phyloP scores from a whole-genome alignment of 352 stramenopile species.

The Phytophthora syringae region DNA sequence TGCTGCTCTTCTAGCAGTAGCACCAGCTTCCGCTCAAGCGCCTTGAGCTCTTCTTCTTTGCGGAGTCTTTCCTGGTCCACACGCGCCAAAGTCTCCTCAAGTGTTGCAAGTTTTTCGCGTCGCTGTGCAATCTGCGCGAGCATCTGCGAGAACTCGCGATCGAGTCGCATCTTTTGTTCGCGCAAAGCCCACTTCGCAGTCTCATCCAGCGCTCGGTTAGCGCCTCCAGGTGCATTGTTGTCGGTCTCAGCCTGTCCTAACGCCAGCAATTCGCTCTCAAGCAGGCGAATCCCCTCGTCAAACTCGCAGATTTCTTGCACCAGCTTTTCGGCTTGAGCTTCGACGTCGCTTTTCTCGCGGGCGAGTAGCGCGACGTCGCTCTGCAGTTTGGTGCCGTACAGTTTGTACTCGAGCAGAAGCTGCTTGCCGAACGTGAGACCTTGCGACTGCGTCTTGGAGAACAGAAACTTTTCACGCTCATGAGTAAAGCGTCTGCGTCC shows the following conservation, averaged over 20 bases:
- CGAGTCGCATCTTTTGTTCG: slow-evolving; percentile 95
- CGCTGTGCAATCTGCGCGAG: slow-evolving; percentile 93
- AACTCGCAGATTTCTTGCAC: slow-evolving; percentile 95
- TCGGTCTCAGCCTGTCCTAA: slow-evolving; percentile 93
- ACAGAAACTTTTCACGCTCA: slow-evolving; percentile 95
- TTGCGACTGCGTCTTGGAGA: slow-evolving; percentile 93
- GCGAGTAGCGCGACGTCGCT: slow-evolving; percentile 93
- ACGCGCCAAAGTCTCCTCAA: slow-evolving; percentile 89
- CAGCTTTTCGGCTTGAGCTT: slow-evolving; percentile 89
- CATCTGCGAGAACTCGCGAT: slow-evolving; percentile 95
- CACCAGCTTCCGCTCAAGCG: slow-evolving; percentile 94
- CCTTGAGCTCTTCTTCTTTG: slow-evolving; percentile 95
- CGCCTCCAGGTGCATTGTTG: slow-evolving; percentile 46
- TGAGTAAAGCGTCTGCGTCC: slow-evolving; percentile 76
- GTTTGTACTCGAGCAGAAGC: slow-evolving; percentile 96
- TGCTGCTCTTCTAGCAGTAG: slow-evolving; percentile 96
- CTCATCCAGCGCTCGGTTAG: slow-evolving; percentile 77
- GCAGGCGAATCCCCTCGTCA: slow-evolving; percentile 88
- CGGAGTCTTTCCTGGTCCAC: slow-evolving; percentile 87
- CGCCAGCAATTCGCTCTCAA: slow-evolving; percentile 94
- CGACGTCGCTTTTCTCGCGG: slow-evolving; percentile 88
- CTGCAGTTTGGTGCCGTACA: slow-evolving; percentile 94
- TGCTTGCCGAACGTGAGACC: slow-evolving; percentile 96
- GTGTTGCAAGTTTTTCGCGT: slow-evolving; percentile 85
- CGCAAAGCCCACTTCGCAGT: slow-evolving; percentile 85